Evolutionary conservation across 805 yeast species (phyloP).

Genomic region (Komagataella pseudopastoris): DNA sequence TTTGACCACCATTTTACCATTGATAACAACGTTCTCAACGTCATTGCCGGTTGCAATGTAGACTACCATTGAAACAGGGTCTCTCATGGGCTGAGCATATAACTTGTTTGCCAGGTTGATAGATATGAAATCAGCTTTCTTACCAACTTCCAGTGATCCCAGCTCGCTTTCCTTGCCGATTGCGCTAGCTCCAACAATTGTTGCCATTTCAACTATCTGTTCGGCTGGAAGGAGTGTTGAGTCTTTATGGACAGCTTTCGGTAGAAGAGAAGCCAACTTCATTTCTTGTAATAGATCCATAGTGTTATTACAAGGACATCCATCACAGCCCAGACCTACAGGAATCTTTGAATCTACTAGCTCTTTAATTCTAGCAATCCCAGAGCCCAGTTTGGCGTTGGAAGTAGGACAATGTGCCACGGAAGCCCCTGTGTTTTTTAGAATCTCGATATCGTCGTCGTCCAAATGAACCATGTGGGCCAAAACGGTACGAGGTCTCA

Average conservation of each 20-base stretch:
- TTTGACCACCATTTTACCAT: neutral
- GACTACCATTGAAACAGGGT: neutral
- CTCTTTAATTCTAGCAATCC: neutral
- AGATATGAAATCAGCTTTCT: neutral
- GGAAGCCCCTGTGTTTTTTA: neutral
- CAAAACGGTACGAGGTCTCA: neutral
- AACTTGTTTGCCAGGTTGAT: neutral
- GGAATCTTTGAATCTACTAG: neutral
- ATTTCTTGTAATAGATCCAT: neutral
- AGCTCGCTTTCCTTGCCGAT: neutral
- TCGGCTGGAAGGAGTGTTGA: neutral
- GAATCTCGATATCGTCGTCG: neutral
- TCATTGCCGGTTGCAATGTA: neutral
- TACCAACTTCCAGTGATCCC: neutral
- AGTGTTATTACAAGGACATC: neutral
- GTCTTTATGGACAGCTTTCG: neutral
- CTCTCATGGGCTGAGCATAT: neutral
- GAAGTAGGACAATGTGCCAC: neutral
- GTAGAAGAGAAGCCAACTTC: neutral
- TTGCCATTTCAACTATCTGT: neutral
- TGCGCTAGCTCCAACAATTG: neutral
- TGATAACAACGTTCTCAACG: neutral
- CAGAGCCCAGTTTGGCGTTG: neutral
- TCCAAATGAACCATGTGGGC: neutral
- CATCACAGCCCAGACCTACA: neutral